Base-by-base conservation (phyloP, 352 stramenopile genomes). In the Elongisporangium senticosum region DNA sequence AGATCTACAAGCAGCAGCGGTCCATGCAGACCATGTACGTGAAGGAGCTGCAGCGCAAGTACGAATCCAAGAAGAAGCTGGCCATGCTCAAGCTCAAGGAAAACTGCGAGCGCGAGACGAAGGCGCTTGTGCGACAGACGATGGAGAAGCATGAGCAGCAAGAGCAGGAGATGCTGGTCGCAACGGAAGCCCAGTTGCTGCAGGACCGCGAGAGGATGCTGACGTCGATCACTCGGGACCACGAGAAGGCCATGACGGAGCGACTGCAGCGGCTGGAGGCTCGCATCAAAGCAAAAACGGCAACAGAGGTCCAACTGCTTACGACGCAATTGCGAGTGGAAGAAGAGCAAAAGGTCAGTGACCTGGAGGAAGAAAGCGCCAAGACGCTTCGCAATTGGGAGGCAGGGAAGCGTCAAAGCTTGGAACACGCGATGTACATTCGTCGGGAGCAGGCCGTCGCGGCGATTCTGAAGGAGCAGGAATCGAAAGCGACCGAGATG, bases 61-160 rank as follows among this genome's bases (percentile, higher is more conserved):
- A 79, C 39, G 72, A 84, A 47, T 87, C 77, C 7, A 86, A 81
- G 56, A 83, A 86, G 55, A 72, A 79, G 26, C 66, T 87, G 67
- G 57, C 67, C 24, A 52, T 89, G 3, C 62, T 87, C 47, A 49
- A 56, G 10, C 47, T 87, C 24, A 74, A 72, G 47, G 78, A 86
- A 20, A 63, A 66, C n/a, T 77, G 71, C 52, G 77, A 89, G 48
- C 65, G 58, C 19, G 73, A 89, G 33, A 84, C 77, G 2, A 82
- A 85, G 37, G 49, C 68, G 2, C 58, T 74, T 5, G 70, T 89
- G 13, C 57, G 66, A 17, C 26, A 51, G 3, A 74, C 69, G 24
- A 81, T 79, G 70, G 74, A 81, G 49, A 61, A 71, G 47, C 65
- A 80, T 20, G 79, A 89, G 21, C 33, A 64, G 24, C 75, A 81